phyloP scores from a whole-genome alignment of 805 yeast species.

The Nakazawaea peltata region DNA sequence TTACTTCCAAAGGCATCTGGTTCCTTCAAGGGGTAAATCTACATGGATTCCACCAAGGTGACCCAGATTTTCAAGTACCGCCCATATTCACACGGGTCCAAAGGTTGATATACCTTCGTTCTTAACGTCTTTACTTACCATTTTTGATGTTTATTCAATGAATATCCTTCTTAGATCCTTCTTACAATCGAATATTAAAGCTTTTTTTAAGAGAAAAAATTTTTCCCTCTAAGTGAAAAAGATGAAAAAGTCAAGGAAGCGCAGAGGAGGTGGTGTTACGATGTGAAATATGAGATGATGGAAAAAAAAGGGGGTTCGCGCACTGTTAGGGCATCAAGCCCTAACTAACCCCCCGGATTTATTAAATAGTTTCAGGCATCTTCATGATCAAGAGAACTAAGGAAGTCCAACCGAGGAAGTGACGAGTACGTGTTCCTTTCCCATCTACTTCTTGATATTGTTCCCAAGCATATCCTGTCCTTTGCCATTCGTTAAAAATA shows the following conservation, averaged over 20 bases:
- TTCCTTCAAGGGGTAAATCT: too few relatives aligned
- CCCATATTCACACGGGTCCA: too few relatives aligned
- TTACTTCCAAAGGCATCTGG: too few relatives aligned
- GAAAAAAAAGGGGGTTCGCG: too few relatives aligned
- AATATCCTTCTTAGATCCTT: neutral
- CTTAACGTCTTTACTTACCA: neutral
- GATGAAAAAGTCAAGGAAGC: neutral
- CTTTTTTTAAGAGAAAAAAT: neutral
- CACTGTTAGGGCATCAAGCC: neutral
- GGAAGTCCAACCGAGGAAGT: slow-evolving; percentile 93
- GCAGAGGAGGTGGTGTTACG: neutral
- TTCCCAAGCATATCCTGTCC: slow-evolving; percentile 84
- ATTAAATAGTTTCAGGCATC: slow-evolving; percentile 49
- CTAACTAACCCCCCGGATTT: too few relatives aligned
- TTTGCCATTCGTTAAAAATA: slow-evolving; percentile 58
- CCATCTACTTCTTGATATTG: slow-evolving; percentile 81
- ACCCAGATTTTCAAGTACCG: too few relatives aligned
- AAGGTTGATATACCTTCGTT: too few relatives aligned
- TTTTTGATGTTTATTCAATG: neutral
- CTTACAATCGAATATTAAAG: neutral
- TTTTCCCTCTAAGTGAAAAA: neutral
- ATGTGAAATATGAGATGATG: neutral
- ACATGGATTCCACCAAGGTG: too few relatives aligned
- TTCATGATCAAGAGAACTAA: slow-evolving; percentile 73
- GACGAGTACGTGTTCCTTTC: slow-evolving; percentile 70